Evolutionary conservation across 768 basidiomycete genomes (phyloP).

Genomic region (Pleurotus ostreatus): DNA sequence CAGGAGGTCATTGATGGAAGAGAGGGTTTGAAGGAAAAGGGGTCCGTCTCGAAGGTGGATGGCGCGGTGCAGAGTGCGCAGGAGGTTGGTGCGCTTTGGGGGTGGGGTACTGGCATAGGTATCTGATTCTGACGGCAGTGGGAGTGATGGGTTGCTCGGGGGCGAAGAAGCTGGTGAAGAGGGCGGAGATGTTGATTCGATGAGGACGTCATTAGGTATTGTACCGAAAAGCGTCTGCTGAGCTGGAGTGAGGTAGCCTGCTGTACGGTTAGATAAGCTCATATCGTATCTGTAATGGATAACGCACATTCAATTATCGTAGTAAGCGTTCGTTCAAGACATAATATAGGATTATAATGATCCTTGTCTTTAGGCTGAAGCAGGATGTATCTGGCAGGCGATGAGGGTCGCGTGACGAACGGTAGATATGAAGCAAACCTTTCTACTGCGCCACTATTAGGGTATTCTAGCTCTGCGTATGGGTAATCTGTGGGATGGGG

Average conservation of each 20-base stretch:
- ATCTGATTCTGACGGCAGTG: conserved; percentile 16
- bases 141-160: conserved; percentile 25
- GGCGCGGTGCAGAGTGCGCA: conserved; percentile 66
- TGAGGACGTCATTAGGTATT: conserved; percentile 46
- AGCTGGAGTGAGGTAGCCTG: conserved; percentile 64
- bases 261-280: conserved; percentile 10
- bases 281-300: background rate
- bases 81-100: conserved; percentile 26
- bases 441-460: conserved; percentile 66
- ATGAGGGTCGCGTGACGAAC: conserved; percentile 11
- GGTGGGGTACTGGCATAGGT: conserved; percentile 10
- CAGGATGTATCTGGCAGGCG: conserved; percentile 57
- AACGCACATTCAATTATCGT: conserved; percentile 68
- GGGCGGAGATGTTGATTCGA: conserved; percentile 34
- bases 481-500: conserved; percentile 60
- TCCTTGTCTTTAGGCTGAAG: conserved; percentile 81
- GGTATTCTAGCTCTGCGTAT: conserved; percentile 73
- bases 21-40: conserved; percentile 60
- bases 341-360: conserved; percentile 83
- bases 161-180: conserved; percentile 34
- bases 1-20: conserved; percentile 58
- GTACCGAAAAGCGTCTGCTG: conserved; percentile 68
- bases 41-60: conserved; percentile 70
- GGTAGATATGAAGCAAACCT: conserved; percentile 36
- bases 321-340: conserved; percentile 66